phyloP scores from a whole-genome alignment of 495 filamentous ascomycete species.

The Aspergillus diversus region DNA sequence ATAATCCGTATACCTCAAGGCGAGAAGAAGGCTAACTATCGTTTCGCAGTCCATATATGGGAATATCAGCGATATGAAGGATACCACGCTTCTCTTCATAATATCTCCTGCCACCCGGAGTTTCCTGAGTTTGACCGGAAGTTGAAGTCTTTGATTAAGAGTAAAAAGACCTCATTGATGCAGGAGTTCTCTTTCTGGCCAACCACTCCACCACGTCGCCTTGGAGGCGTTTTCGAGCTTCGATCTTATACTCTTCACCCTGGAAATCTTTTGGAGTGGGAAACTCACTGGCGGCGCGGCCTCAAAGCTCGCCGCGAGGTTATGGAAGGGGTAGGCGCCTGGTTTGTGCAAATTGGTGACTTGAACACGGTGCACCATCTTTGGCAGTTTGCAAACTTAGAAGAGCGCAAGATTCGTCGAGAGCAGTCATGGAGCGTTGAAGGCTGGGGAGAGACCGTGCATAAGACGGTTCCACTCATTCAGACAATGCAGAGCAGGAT shows the following conservation, averaged over 20 bases:
- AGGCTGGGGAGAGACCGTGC: constrained; percentile 97
- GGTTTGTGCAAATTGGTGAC: constrained; percentile 98
- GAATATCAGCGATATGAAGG: constrained; percentile 98
- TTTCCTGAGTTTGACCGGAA: constrained; percentile 80
- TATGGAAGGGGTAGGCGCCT: constrained; percentile 98
- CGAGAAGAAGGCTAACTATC: constrained; percentile 12
- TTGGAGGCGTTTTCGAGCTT: constrained; percentile 94
- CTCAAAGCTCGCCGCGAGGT: constrained; percentile 88
- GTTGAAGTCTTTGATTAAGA: constrained; percentile 77
- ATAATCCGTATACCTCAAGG: too few species aligned
- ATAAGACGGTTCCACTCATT: constrained; percentile 97
- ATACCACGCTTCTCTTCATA: constrained; percentile 89
- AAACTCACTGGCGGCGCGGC: constrained; percentile 95
- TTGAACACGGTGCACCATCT: constrained; percentile 97
- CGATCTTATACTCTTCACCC: constrained; percentile 96
- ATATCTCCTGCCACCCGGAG: constrained; percentile 76
- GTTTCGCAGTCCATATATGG: constrained; percentile 84
- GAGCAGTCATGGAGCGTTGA: constrained; percentile 96
- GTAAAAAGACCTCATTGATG: constrained; percentile 91
- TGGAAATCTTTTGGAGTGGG: constrained; percentile 95
- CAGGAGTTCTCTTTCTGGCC: constrained; percentile 99
- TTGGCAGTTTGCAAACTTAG: constrained; percentile 97
- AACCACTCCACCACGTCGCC: constrained; percentile 82
- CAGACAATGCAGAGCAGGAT: constrained; percentile 95
- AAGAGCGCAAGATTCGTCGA: constrained; percentile 86